Conservation (phyloP, 768 basidiomycete species). For the Boletus barrowsii region DNA sequence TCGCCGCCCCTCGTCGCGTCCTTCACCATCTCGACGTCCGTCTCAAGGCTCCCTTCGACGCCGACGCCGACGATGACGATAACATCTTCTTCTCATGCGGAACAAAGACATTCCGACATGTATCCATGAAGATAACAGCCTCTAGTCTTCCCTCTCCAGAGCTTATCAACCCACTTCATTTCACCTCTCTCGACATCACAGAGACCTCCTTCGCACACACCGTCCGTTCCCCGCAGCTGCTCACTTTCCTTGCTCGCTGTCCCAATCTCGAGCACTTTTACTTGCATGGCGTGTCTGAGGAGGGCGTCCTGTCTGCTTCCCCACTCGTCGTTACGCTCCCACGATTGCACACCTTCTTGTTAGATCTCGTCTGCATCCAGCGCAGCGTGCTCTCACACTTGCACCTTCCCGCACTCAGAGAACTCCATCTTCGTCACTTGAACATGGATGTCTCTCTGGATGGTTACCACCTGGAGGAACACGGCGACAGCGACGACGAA, state of each 20-base stretch:
- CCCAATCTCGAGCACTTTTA: constrained; percentile 59
- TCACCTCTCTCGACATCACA: constrained; percentile 55
- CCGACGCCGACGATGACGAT: constrained; percentile 18
- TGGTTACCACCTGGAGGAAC: constrained; percentile 40
- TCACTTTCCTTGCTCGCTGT: constrained; percentile 59
- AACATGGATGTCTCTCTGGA: constrained; percentile 53
- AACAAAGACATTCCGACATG: constrained; percentile 36
- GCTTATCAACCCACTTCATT: constrained; percentile 46
- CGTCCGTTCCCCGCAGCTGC: constrained; percentile 47
- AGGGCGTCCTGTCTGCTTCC: constrained; percentile 24
- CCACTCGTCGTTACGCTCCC: constrained; percentile 53
- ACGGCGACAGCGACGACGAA: constrained; percentile 75
- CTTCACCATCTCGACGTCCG: constrained; percentile 30
- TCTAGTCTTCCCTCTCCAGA: constrained; percentile 47
- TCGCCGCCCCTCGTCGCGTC: constrained; percentile 14
- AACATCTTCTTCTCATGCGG: constrained; percentile 28
- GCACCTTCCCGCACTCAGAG: constrained; percentile 55
- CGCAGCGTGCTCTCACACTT: constrained; percentile 65
- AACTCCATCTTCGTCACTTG: constrained; percentile 62
- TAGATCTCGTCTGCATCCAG: constrained; percentile 59
- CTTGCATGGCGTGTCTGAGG: constrained; percentile 53
- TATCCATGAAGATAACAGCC: constrained; percentile 49
- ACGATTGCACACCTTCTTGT: constrained; percentile 51
- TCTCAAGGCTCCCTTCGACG: constrained; percentile 24
- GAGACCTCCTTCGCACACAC: constrained; percentile 44